Evolutionary conservation across 371 early-diverging fungal genomes (phyloP), one percentile per base, ranked within the genome.

Genomic region (Funneliformis caledonium): DNA sequence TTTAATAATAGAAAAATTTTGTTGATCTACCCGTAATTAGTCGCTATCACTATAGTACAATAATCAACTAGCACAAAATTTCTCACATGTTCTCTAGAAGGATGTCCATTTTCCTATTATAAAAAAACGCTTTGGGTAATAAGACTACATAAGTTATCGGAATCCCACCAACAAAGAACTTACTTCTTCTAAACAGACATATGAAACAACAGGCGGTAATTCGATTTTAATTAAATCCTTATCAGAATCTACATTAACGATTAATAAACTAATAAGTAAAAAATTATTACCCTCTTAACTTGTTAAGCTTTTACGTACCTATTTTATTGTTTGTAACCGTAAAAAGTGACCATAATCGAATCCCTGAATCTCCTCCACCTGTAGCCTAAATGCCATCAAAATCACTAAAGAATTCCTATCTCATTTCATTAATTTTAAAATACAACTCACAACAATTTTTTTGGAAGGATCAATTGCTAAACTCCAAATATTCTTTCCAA

Each of bases 401-500:
- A 47, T 45, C 47, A 79, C n/a, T 75, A 22, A 10, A 33, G 82
- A 81, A 4, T 83, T 82, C 62, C 82, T 78, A 26, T 81, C 73
- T 31, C 72, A 11, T 33, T 12, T 26, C 19, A 4, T 65, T n/a
- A 8, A 61, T 16, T n/a, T n/a, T 14, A 69, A 69, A 12, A 64
- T 68, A 19, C 33, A 43, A 80, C 84, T 47, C 82, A 85, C 86
- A 6, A 93, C 89, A 59, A 88, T 82, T 7, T 83, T 83, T 37
- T 86, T 81, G 6, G 83, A 83, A 0, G 90, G 91, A 62, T 88
- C 88, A 0, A 93, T 84, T 1, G 94, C 95, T 47, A 94, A 86
- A 42, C 94, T 88, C 96, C 97, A 96, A 0, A 94, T 91, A 73
- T 94, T 94, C 83, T 94, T 95, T n/a, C 92, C 91, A 60, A 87